Base-by-base conservation (phyloP, 192 early-diverging fungal genomes). In the Linnemannia hyalina region DNA sequence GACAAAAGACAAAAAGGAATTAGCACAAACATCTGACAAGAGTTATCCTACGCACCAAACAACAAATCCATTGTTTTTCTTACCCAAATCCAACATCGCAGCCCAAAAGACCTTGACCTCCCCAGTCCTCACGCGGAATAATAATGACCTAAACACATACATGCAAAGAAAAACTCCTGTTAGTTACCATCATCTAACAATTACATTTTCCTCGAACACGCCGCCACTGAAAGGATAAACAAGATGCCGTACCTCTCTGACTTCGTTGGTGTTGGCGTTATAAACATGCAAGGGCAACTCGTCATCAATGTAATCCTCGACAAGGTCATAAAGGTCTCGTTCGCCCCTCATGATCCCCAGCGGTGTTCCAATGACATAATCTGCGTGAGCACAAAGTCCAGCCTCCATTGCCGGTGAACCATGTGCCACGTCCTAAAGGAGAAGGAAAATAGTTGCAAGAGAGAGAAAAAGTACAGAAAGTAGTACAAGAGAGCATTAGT, bases 51-150 rank as follows among this genome's bases (percentile, higher is more conserved):
- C 20, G 49, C 18, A 52, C 18, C 49, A 52, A 46, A 44, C 46
- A 16, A 15, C 3, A n/a, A 6, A 46, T 40, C 1, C 16, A 38
- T 6, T 38, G 4, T 42, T 6, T 6, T 6, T 15, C 74, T 65
- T 91, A 90, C 76, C 94, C 94, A 84, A 94, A 95, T 6, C 93
- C 94, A 41, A 95, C 91, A 80, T 94, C 94, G 77, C 95, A 96
- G 6, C 95, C 95, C 32, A 96, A 77, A 18, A 90, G 84, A 36
- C 94, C 95, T 78, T 88, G 79, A 13, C 94, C 95, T 63, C 94
- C 95, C 94, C 94, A 96, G 52, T 91, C 92, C 35, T 89, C 87
- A 52, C 90, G 90, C 9, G 94, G 94, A 44, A 93, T 81, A 85
- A 94, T 94, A 32, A 93, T 88, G 26, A 94, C 93, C 91, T 95